phyloP scores from a whole-genome alignment of 768 basidiomycete genomes.

The Xerocomus spinulosus region DNA sequence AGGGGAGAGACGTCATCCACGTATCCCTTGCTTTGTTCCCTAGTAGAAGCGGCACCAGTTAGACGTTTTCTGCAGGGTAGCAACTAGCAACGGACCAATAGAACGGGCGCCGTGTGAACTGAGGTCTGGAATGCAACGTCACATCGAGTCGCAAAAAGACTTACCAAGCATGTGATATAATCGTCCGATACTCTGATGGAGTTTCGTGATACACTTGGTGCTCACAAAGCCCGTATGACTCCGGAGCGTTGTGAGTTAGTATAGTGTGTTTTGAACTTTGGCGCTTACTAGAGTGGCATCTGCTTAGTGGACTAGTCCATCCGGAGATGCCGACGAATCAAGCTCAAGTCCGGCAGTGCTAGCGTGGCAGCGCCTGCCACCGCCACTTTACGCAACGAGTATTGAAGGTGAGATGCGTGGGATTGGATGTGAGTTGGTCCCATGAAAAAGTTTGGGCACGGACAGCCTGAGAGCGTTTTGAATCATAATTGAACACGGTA shows the following conservation, averaged over 20 bases:
- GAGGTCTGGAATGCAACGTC: not conserved
- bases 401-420: not conserved
- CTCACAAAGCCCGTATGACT: too few species aligned
- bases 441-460: not conserved
- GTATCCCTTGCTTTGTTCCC: conserved; percentile 1
- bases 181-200: not conserved
- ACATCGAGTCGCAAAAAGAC: not conserved
- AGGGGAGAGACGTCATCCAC: not conserved
- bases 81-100: conserved; percentile 8
- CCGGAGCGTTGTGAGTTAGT: not conserved
- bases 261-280: conserved; percentile 1
- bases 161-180: conserved; percentile 1
- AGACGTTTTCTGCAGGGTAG: not conserved
- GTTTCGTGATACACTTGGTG: too few species aligned
- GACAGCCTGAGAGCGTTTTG: not conserved
- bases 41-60: not conserved
- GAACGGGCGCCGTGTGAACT: not conserved
- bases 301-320: conserved; percentile 1
- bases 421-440: not conserved
- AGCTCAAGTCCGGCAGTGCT: conserved; percentile 9
- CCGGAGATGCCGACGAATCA: not conserved
- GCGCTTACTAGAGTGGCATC: too few species aligned
- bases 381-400: not conserved
- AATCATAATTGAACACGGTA: not conserved
- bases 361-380: not conserved